These are phyloP conservation scores for Cystobasidium sp. DNA, from an alignment of 1,284 basidiomycete species.

Conservation along the genomic window DNA sequence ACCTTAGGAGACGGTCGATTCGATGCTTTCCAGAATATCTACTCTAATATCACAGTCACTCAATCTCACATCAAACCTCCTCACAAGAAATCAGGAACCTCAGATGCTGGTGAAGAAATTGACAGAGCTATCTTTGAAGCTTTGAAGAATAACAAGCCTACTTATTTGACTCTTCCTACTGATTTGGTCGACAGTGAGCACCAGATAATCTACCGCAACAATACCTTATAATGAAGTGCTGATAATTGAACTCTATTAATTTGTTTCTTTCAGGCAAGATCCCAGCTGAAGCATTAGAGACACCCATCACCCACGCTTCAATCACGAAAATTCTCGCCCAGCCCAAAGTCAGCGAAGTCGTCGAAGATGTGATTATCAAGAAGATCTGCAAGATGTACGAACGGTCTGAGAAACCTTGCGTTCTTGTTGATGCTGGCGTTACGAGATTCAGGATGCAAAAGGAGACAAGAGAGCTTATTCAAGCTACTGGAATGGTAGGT, in stretches of 20 bases:
- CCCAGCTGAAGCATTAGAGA: constrained; percentile 68
- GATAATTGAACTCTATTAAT: too few relatives aligned
- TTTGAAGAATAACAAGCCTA: constrained; percentile 58
- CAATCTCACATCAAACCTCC: constrained; percentile 61
- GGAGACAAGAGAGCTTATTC: constrained; percentile 71
- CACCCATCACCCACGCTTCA: constrained; percentile 60
- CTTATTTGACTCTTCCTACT: constrained; percentile 85
- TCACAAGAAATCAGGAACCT: constrained; percentile 46
- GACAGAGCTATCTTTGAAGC: constrained; percentile 79
- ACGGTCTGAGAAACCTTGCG: constrained; percentile 69
- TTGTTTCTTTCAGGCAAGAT: constrained; percentile 64
- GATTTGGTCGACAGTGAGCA: constrained; percentile 72
- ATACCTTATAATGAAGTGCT: too few relatives aligned
- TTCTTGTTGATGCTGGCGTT: constrained; percentile 87
- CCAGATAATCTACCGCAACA: too few relatives aligned
- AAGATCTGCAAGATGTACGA: constrained; percentile 71
- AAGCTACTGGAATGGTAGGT: constrained; percentile 62
- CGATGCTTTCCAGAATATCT: constrained; percentile 77
- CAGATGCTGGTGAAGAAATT: constrained; percentile 69
- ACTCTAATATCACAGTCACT: constrained; percentile 74
- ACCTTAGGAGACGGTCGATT: constrained; percentile 76
- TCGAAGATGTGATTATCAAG: constrained; percentile 72
- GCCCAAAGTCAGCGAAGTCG: constrained; percentile 31
- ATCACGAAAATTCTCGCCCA: constrained; percentile 29
- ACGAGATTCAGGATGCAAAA: constrained; percentile 74